Conservation (phyloP, 345 rosid genomes). For the Rhodamnia rubescens region DNA sequence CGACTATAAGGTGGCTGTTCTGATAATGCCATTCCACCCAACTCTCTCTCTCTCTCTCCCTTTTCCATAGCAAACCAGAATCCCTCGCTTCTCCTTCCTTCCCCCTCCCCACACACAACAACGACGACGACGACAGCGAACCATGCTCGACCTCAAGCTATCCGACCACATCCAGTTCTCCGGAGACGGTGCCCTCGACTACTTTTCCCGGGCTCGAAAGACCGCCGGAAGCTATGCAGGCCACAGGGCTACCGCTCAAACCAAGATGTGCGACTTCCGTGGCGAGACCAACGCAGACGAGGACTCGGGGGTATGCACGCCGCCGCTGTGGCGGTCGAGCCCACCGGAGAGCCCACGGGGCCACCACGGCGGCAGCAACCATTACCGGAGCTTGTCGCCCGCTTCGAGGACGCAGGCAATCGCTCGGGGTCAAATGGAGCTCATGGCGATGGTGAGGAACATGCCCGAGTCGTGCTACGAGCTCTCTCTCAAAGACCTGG, state of each 20-base stretch:
- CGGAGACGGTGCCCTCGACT: background rate
- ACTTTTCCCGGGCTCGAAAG: background rate
- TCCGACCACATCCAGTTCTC: constrained; percentile 4
- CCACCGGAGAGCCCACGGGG: constrained; percentile 42
- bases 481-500: constrained; percentile 72
- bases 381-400: constrained; percentile 57
- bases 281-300: background rate
- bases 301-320: constrained; percentile 44
- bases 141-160: constrained; percentile 23
- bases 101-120: background rate
- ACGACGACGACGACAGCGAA: constrained; percentile 7
- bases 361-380: constrained; percentile 22
- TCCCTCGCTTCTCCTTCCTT: background rate
- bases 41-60: background rate
- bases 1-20: background rate
- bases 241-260: background rate
- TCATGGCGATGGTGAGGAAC: constrained; percentile 80
- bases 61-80: background rate
- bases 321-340: constrained; percentile 58
- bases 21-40: constrained; percentile 1
- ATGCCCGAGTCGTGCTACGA: constrained; percentile 93
- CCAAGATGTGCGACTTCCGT: background rate
- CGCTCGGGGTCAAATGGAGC: constrained; percentile 78
- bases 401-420: constrained; percentile 60
- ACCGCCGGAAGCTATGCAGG: background rate